Percentiles rank a stretch among this genome's conserved stretches.
phyloP scores from a whole-genome alignment of 768 basidiomycete species.

The Tricholoma sp. region DNA sequence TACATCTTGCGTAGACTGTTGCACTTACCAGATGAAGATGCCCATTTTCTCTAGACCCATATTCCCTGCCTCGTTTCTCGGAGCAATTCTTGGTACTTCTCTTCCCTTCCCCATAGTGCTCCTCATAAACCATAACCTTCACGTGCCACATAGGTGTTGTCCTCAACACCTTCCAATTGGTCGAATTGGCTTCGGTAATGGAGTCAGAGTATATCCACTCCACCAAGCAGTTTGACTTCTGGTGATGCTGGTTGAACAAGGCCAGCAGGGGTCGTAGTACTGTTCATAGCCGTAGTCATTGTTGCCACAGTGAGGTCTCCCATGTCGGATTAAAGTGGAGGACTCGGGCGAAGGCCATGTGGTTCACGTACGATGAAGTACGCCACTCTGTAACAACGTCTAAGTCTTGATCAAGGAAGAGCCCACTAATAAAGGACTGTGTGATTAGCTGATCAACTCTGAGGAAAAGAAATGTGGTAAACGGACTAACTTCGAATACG shows the following conservation, averaged over 20 bases:
- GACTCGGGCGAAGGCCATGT: constrained; percentile 45
- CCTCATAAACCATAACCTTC: constrained; percentile 56
- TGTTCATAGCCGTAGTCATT: constrained; percentile 17
- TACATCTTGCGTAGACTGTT: too few species aligned
- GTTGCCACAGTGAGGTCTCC: constrained; percentile 5
- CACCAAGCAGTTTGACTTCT: constrained; percentile 49
- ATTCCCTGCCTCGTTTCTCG: constrained; percentile 79
- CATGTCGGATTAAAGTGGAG: constrained; percentile 14
- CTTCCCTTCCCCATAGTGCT: constrained; percentile 53
- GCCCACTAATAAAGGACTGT: constrained; percentile 79
- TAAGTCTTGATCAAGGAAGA: constrained; percentile 69
- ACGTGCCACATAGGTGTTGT: constrained; percentile 76
- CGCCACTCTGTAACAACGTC: constrained; percentile 52
- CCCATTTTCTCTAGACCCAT: constrained; percentile 59
- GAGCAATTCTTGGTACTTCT: constrained; percentile 77
- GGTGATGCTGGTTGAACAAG: constrained; percentile 74
- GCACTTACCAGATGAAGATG: constrained; percentile 45
- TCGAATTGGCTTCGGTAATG: constrained; percentile 11
- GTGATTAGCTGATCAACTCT: background rate
- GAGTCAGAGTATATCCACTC: constrained; percentile 67
- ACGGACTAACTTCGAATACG: constrained; percentile 61
- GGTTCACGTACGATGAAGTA: constrained; percentile 61
- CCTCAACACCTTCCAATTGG: constrained; percentile 36
- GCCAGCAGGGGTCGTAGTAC: constrained; percentile 37
- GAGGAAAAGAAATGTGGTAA: background rate